Conservation (phyloP, 768 basidiomycete species). For the Russula olivacea region DNA sequence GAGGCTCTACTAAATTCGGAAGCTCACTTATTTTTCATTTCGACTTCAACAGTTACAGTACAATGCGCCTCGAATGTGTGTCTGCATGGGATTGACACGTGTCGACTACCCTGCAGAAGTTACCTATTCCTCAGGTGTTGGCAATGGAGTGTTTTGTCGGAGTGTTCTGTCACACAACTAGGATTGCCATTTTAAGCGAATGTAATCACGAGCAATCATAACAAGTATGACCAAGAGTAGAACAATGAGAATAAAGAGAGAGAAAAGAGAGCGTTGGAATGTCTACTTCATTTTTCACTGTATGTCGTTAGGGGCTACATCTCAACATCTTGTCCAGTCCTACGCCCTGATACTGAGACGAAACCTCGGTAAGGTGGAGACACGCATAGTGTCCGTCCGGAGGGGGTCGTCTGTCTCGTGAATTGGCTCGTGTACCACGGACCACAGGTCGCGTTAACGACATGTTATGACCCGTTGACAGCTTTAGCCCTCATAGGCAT, state of each 20-base stretch:
- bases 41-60: background rate
- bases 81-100: background rate
- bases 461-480: background rate
- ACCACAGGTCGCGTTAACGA: too few species aligned
- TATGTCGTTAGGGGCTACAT: background rate
- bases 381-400: background rate
- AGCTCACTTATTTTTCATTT: background rate
- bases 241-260: background rate
- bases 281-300: too few species aligned
- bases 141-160: too few species aligned
- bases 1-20: background rate
- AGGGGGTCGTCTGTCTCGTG: background rate
- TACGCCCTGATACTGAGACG: background rate
- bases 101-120: background rate
- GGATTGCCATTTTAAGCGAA: background rate
- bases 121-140: background rate
- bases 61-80: background rate
- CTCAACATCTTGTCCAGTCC: background rate
- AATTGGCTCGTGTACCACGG: background rate
- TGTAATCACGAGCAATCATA: background rate
- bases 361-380: background rate
- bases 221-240: background rate
- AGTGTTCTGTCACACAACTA: too few species aligned
- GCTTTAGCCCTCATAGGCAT: background rate
- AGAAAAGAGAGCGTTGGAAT: background rate